These are phyloP conservation scores for Chlamydomonas schloesseri DNA, from an alignment of 139 green algal genomes.

Conservation along the genomic window DNA sequence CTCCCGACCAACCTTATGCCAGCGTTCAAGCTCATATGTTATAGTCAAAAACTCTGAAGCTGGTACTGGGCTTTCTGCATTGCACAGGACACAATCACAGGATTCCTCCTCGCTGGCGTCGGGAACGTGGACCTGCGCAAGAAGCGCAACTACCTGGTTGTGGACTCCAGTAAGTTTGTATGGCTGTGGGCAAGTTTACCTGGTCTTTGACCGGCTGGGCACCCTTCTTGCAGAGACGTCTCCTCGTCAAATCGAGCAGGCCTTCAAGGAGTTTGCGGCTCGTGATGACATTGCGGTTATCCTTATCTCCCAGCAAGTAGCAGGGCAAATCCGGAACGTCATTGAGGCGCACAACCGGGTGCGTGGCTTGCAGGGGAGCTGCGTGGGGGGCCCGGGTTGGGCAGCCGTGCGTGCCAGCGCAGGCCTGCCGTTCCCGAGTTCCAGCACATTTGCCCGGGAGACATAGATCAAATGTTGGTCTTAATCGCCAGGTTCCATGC, in stretches of 20 bases:
- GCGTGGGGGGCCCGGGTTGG: too few species aligned
- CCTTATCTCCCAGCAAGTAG: conserved; percentile 93
- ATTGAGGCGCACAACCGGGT: conserved; percentile 88
- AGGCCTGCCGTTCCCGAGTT: too few species aligned
- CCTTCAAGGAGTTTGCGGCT: conserved; percentile 95
- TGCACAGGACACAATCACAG: conserved; percentile 96
- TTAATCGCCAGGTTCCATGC: too few species aligned
- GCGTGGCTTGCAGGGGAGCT: neutral
- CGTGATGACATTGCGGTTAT: conserved; percentile 96
- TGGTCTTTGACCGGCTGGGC: neutral
- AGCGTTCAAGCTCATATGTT: neutral
- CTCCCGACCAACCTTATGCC: neutral
- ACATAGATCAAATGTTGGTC: too few species aligned
- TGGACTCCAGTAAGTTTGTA: conserved; percentile 87
- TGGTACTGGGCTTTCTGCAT: conserved; percentile 17
- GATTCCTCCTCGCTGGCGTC: conserved; percentile 96
- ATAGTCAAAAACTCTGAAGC: neutral
- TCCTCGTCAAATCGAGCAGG: conserved; percentile 82
- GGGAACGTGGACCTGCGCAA: conserved; percentile 94
- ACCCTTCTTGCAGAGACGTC: conserved; percentile 10
- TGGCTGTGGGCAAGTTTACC: neutral
- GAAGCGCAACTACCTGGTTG: conserved; percentile 95
- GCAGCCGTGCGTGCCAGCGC: too few species aligned
- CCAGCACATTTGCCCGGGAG: too few species aligned
- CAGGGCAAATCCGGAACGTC: conserved; percentile 91